phyloP scores from a whole-genome alignment of 345 rosid genomes.

The Ailanthus altissimus region DNA sequence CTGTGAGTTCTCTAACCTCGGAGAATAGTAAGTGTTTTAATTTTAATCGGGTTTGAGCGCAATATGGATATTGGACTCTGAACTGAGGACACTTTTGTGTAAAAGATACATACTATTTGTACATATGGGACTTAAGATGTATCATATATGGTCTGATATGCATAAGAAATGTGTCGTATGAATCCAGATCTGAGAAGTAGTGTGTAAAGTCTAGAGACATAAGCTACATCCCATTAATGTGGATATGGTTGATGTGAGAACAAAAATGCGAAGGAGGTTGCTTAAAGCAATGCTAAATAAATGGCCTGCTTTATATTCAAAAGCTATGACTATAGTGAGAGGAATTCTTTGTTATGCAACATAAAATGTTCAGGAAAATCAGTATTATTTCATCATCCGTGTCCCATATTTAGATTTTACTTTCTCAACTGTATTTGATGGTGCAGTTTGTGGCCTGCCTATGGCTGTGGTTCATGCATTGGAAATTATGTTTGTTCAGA shows the following conservation, averaged over 20 bases:
- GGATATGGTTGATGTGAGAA: background rate
- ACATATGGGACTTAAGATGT: slow-evolving; percentile 12
- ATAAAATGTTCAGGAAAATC: background rate
- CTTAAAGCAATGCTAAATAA: background rate
- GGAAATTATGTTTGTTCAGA: background rate
- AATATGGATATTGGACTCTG: slow-evolving; percentile 14
- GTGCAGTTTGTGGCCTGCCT: background rate
- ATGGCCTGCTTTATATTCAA: background rate
- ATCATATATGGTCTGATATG: background rate
- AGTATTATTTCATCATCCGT: background rate
- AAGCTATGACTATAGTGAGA: background rate
- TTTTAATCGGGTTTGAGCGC: slow-evolving; percentile 16
- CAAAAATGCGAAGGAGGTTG: background rate
- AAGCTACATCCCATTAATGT: background rate
- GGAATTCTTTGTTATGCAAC: background rate
- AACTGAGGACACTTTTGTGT: background rate
- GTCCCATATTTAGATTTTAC: background rate
- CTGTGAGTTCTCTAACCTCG: slow-evolving; percentile 58
- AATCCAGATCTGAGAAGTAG: background rate
- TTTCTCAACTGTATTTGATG: background rate
- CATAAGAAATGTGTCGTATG: background rate
- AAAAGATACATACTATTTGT: background rate
- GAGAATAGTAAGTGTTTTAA: slow-evolving; percentile 34
- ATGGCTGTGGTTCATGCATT: background rate
- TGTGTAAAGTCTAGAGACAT: background rate